Evolutionary conservation across 257 asterid genomes (phyloP).

Genomic region (Fraxinus anomala): DNA sequence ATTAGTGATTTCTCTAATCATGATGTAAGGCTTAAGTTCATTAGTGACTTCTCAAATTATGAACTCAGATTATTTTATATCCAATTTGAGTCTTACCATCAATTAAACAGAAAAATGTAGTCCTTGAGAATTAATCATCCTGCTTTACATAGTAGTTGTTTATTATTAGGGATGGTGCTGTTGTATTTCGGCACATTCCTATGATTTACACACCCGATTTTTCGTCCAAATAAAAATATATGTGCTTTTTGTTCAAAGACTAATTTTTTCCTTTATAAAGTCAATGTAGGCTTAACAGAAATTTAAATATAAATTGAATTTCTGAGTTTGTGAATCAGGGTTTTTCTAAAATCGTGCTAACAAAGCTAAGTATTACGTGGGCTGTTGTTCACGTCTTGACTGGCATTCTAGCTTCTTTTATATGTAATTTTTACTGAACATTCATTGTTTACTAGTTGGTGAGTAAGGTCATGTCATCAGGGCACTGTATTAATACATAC

Average conservation of each 20-base stretch:
- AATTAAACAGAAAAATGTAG: background rate
- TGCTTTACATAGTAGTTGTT: background rate
- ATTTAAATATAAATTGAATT: background rate
- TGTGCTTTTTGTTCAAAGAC: background rate
- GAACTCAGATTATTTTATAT: background rate
- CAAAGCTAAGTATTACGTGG: background rate
- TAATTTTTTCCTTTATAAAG: background rate
- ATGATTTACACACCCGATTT: background rate
- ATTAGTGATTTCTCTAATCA: conserved; percentile 9
- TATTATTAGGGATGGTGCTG: background rate
- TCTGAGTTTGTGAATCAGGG: background rate
- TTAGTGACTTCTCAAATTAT: background rate
- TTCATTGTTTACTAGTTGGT: background rate
- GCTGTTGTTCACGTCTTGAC: background rate
- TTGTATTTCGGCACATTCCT: background rate
- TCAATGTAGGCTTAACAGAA: background rate
- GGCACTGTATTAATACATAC: background rate
- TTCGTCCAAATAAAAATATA: background rate
- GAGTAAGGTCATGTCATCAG: background rate
- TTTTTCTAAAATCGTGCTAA: background rate
- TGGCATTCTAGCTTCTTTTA: background rate
- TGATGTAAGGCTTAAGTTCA: too few relatives aligned
- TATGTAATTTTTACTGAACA: background rate
- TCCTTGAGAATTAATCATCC: background rate
- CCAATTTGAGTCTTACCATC: background rate